Conservation (phyloP, 2,329 filamentous ascomycete genomes). For the Septoria linicola region DNA sequence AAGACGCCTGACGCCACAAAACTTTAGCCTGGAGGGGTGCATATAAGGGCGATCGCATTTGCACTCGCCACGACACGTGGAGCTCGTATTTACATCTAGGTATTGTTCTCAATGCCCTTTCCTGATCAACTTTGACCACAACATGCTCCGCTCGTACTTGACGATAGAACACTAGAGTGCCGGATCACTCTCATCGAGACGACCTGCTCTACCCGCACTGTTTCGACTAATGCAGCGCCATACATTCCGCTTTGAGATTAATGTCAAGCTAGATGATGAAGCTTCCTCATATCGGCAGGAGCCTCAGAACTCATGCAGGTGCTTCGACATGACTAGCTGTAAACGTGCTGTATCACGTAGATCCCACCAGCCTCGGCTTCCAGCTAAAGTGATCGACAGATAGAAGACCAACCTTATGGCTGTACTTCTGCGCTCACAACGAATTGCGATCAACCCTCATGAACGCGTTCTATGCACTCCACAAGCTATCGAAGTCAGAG, state of each 20-base stretch:
- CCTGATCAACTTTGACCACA: too few species aligned
- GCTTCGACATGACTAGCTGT: neutral
- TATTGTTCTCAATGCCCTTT: too few species aligned
- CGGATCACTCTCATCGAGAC: too few species aligned
- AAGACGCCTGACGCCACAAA: constrained; percentile 8
- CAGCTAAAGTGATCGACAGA: neutral
- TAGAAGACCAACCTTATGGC: neutral
- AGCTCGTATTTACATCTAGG: too few species aligned
- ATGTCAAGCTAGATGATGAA: too few species aligned
- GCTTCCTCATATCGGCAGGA: too few species aligned
- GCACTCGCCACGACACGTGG: constrained; percentile 2
- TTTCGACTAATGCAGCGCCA: too few species aligned
- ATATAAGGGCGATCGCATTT: constrained; percentile 3
- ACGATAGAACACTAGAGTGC: too few species aligned
- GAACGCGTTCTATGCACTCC: neutral
- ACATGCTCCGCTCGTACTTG: too few species aligned
- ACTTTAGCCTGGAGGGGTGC: constrained; percentile 1
- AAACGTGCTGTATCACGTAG: neutral
- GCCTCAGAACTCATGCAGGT: constrained; percentile 6
- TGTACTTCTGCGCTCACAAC: neutral
- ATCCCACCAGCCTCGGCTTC: constrained; percentile 8
- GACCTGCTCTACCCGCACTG: too few species aligned
- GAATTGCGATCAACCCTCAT: neutral
- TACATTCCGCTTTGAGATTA: too few species aligned
- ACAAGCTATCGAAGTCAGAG: constrained; percentile 1